Evolutionary conservation across 192 early-diverging fungal species (phyloP).

Genomic region (Bifiguratus adelaidae): DNA sequence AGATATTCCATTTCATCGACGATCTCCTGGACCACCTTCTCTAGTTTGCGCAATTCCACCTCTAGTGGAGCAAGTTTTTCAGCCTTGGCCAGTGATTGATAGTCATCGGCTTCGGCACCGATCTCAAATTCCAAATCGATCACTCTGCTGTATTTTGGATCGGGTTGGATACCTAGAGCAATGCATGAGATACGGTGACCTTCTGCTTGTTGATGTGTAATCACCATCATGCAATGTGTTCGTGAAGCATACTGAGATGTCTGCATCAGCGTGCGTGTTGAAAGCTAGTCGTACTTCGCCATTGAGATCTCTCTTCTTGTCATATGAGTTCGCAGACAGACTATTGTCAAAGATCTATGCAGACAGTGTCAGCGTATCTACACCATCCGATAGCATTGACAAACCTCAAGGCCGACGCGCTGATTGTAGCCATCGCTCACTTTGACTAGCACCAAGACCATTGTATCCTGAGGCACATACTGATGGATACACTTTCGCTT

Average conservation of each 20-base stretch:
- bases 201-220: neutral
- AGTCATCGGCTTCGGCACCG: slow-evolving; percentile 79
- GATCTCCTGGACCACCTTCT: slow-evolving; percentile 66
- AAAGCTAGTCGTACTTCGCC: slow-evolving; percentile 63
- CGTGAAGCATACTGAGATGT: slow-evolving; percentile 80
- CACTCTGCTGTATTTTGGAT: slow-evolving; percentile 40
- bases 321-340: slow-evolving; percentile 57
- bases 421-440: slow-evolving; percentile 64
- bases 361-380: neutral
- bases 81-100: slow-evolving; percentile 47
- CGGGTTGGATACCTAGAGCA: slow-evolving; percentile 32
- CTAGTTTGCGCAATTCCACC: slow-evolving; percentile 73
- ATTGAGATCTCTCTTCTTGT: slow-evolving; percentile 47
- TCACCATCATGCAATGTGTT: slow-evolving; percentile 52
- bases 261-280: slow-evolving; percentile 77
- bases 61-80: slow-evolving; percentile 86
- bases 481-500: slow-evolving; percentile 61
- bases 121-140: slow-evolving; percentile 74
- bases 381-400: neutral
- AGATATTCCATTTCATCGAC: slow-evolving; percentile 79
- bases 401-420: slow-evolving; percentile 56
- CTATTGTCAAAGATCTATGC: slow-evolving; percentile 64
- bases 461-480: slow-evolving; percentile 55
- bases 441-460: slow-evolving; percentile 60
- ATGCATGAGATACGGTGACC: neutral